These are phyloP conservation scores for Phytopythium delawarense DNA, from an alignment of 352 stramenopile species.

Conservation along the genomic window DNA sequence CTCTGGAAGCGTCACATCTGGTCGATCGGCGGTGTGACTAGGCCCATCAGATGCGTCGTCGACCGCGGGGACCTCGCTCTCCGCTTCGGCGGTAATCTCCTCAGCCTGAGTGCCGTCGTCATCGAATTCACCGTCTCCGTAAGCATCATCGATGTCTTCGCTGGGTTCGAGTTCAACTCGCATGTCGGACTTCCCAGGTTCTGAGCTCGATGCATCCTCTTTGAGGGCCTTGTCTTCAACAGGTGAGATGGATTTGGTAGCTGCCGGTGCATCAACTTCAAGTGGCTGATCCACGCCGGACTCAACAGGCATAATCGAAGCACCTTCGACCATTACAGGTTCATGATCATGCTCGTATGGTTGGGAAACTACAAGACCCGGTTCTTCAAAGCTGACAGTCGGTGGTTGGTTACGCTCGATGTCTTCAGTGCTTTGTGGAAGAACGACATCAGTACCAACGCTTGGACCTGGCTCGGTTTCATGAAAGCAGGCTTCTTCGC, in stretches of 20 bases:
- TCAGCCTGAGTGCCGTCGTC: neutral
- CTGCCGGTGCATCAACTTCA: neutral
- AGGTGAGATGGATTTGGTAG: neutral
- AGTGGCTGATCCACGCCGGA: no score
- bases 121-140: constrained; percentile 2
- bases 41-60: neutral
- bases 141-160: neutral
- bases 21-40: neutral
- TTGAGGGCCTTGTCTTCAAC: neutral
- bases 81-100: neutral
- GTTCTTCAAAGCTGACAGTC: neutral
- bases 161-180: neutral
- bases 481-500: neutral
- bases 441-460: neutral
- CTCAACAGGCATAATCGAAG: neutral
- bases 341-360: neutral
- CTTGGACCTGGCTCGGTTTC: neutral
- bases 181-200: neutral
- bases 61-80: neutral
- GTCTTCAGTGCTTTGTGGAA: no score
- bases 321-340: neutral
- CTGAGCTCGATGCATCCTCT: neutral
- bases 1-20: neutral
- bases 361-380: neutral
- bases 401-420: neutral